Evolutionary conservation across 2,329 filamentous ascomycete species (phyloP).

Genomic region (Exophiala bonariae): DNA sequence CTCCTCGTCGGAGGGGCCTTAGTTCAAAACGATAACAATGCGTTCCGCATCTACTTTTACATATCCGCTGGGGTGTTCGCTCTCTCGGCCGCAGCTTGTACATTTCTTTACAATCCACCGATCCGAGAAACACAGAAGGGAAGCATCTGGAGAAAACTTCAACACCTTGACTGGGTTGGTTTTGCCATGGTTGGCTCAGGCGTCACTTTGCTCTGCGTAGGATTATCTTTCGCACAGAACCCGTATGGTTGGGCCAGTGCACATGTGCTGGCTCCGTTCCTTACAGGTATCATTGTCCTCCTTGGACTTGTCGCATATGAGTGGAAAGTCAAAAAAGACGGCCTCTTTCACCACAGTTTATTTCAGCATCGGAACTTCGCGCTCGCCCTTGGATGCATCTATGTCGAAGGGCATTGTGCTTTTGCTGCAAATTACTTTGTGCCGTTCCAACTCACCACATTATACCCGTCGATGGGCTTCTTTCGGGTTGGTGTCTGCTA

Average conservation of each 20-base stretch:
- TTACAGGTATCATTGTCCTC: neutral
- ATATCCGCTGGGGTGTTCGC: conserved; percentile 12
- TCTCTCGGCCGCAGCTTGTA: neutral
- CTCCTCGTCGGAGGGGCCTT: conserved; percentile 8
- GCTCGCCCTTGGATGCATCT: conserved; percentile 2
- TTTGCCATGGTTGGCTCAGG: neutral
- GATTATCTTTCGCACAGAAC: neutral
- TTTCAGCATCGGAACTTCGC: conserved; percentile 2
- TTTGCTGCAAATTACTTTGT: conserved; percentile 3
- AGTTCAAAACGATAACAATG: conserved; percentile 4
- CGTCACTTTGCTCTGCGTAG: neutral
- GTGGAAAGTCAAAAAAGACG: conserved; percentile 2
- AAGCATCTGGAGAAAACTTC: neutral
- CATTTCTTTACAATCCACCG: conserved; percentile 11
- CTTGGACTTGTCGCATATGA: neutral
- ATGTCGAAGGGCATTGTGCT: neutral
- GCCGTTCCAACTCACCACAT: neutral
- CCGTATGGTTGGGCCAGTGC: neutral
- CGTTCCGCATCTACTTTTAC: conserved; percentile 14
- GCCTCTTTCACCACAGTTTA: conserved; percentile 1
- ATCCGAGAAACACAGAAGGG: conserved; percentile 6
- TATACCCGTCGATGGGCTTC: neutral
- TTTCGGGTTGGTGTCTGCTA: neutral
- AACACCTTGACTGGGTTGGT: neutral
- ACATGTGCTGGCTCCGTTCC: neutral